phyloP scores from a whole-genome alignment of 2,329 filamentous ascomycete genomes.

The Colletotrichum sp. region DNA sequence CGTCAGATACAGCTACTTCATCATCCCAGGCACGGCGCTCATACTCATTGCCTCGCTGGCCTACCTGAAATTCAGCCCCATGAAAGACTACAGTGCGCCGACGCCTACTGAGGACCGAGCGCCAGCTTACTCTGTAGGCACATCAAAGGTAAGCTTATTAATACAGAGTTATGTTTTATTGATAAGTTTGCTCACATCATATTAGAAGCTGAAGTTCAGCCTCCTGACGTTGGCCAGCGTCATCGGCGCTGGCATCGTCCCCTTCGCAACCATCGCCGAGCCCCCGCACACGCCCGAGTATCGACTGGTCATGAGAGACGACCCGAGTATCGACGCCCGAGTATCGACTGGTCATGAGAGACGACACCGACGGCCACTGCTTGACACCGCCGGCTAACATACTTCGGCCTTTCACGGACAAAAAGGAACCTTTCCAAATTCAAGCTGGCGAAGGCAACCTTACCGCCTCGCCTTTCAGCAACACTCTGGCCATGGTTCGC shows the following conservation, averaged over 20 bases:
- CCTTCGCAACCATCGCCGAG: slow-evolving; percentile 17
- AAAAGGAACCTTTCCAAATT: neutral
- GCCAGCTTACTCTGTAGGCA: neutral
- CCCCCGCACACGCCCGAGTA: slow-evolving; percentile 17
- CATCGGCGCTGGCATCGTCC: slow-evolving; percentile 19
- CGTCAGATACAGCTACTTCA: slow-evolving; percentile 25
- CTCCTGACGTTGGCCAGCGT: slow-evolving; percentile 6
- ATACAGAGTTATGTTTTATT: rapidly evolving
- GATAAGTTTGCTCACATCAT: neutral
- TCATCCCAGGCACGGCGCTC: slow-evolving; percentile 30
- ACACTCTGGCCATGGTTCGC: slow-evolving; percentile 31
- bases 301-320: slow-evolving; percentile 13
- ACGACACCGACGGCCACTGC: slow-evolving; percentile 6
- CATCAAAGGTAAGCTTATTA: neutral
- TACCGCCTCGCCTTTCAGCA: slow-evolving; percentile 29
- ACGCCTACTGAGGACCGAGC: neutral
- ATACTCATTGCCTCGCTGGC: slow-evolving; percentile 32
- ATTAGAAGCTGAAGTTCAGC: slow-evolving; percentile 6
- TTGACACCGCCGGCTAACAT: neutral
- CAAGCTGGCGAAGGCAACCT: slow-evolving; percentile 3
- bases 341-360: slow-evolving; percentile 13
- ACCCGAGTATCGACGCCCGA: slow-evolving; percentile 20
- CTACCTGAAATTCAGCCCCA: slow-evolving; percentile 28
- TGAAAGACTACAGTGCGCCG: slow-evolving; percentile 12
- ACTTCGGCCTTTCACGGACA: slow-evolving; percentile 6